Percentiles rank a stretch among this genome's conserved stretches.
phyloP scores from a whole-genome alignment of 1,284 basidiomycete genomes.

The Austroboletus niveus region DNA sequence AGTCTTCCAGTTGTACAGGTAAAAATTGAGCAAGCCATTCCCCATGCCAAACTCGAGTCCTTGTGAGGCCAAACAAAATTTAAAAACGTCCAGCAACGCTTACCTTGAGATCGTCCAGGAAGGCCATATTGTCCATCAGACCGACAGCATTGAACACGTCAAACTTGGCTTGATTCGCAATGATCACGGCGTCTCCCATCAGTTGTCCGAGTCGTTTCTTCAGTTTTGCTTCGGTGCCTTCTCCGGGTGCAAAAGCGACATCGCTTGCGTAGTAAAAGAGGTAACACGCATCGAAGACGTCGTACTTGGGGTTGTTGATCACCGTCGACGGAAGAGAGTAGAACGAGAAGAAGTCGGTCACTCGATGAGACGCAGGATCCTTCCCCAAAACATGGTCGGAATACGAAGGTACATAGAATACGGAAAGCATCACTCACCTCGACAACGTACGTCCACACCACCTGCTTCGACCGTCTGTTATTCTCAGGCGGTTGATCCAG shows the following conservation, averaged over 20 bases:
- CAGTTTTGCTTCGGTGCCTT: slow-evolving; percentile 60
- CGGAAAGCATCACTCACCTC: slow-evolving; percentile 57
- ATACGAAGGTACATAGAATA: neutral
- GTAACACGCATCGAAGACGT: slow-evolving; percentile 83
- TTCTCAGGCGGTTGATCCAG: slow-evolving; percentile 52
- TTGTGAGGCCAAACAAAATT: slow-evolving; percentile 4
- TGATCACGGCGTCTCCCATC: slow-evolving; percentile 74
- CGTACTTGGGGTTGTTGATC: slow-evolving; percentile 63
- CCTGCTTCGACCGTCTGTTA: slow-evolving; percentile 70
- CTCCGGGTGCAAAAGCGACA: slow-evolving; percentile 54
- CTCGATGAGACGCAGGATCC: slow-evolving; percentile 78
- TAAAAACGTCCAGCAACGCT: slow-evolving; percentile 22
- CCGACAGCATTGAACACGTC: slow-evolving; percentile 97
- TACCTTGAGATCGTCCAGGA: slow-evolving; percentile 83
- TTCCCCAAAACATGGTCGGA: slow-evolving; percentile 31
- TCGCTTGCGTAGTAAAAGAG: slow-evolving; percentile 90
- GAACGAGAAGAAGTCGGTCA: slow-evolving; percentile 97
- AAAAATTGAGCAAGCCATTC: slow-evolving; percentile 87
- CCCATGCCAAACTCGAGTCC: slow-evolving; percentile 79
- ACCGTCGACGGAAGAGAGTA: slow-evolving; percentile 95
- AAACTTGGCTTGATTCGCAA: slow-evolving; percentile 83
- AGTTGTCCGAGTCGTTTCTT: slow-evolving; percentile 74
- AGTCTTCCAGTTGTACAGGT: slow-evolving; percentile 94
- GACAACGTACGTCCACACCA: slow-evolving; percentile 96
- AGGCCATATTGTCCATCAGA: slow-evolving; percentile 88